Evolutionary conservation across 2,329 filamentous ascomycete species (phyloP).

Genomic region (Sporothrix globosa): DNA sequence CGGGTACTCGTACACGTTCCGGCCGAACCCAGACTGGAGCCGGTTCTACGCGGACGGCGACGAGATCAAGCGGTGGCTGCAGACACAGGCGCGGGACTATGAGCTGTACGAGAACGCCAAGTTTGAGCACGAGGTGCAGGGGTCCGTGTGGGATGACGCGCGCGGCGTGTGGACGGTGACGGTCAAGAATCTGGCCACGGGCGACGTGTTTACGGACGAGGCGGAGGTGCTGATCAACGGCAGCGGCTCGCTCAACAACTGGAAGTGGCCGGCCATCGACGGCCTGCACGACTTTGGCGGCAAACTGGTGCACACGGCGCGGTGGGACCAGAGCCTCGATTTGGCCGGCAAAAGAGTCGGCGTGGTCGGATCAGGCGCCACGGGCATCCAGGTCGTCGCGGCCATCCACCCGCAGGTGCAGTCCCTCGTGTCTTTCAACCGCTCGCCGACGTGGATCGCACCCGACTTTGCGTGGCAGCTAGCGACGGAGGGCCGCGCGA

Average conservation of each 20-base stretch:
- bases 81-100: conserved; percentile 27
- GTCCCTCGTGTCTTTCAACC: conserved; percentile 41
- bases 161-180: conserved; percentile 20
- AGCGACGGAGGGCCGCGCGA: conserved; percentile 20
- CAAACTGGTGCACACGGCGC: conserved; percentile 56
- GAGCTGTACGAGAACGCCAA: conserved; percentile 23
- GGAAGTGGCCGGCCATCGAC: conserved; percentile 51
- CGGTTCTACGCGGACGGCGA: conserved; percentile 23
- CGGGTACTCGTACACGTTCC: conserved; percentile 65
- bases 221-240: conserved; percentile 27
- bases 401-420: conserved; percentile 19
- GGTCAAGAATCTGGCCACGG: conserved; percentile 12
- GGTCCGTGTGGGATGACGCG: conserved; percentile 26
- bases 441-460: conserved; percentile 42
- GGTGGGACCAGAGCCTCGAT: conserved; percentile 56
- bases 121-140: conserved; percentile 23
- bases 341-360: conserved; percentile 52
- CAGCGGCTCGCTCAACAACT: conserved; percentile 46
- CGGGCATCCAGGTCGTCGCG: conserved; percentile 52
- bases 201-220: conserved; percentile 4
- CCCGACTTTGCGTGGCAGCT: conserved; percentile 28
- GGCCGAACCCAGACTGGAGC: conserved; percentile 59
- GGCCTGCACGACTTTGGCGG: conserved; percentile 57
- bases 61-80: conserved; percentile 28
- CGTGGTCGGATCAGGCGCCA: conserved; percentile 58